Evolutionary conservation across 352 stramenopile genomes (phyloP), one percentile per base, ranked within the genome.

Genomic region (Blastocystis hominis): DNA sequence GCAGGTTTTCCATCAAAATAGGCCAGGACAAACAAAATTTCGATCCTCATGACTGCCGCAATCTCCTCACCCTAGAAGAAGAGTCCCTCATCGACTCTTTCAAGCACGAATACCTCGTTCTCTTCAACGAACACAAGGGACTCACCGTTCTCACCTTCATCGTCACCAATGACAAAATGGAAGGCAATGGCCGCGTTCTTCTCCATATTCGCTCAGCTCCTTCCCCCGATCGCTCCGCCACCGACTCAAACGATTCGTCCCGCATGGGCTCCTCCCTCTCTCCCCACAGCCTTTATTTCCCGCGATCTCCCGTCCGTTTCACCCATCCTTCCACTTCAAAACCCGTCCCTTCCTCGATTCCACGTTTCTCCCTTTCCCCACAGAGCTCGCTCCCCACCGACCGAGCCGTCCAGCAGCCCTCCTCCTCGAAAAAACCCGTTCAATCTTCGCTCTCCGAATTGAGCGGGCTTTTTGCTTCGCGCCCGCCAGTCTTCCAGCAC

Each of bases 1-100:
- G 47, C 55, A 77, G 66, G 5, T 77, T 54, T 54, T 84, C 72
- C 1, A 84, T 84, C 56, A 59, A 44, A 34, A 84, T 84, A 53
- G 72, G 36, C 0, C 34, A 59, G 46, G 72, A 84, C 36, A 64
- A 64, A n/a, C 20, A 13, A 3, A 50, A 68, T 40, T 47, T 24
- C 15, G 9, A 20, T 6, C n/a, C 50, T 53, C 66, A 47, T 0
- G 24, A 75, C 0, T 40, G n/a, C 46, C 5, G 30, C 3, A 80
- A 80, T 63, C 44, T 80, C 10, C 66, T 84, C 54, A 68, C 72
- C 0, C 53, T 84, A 5, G 72, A 84, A 30, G 55, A 84, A 17
- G 20, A 68, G 34, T 24, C 72, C 40, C 24, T 68, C 0, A 84
- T 84, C 36, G 72, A 84, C 34, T 69, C 72, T 9, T 84, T 84